These are phyloP conservation scores for Corymbia citriodora DNA, from an alignment of 441 rosid genomes.

Conservation along the genomic window DNA sequence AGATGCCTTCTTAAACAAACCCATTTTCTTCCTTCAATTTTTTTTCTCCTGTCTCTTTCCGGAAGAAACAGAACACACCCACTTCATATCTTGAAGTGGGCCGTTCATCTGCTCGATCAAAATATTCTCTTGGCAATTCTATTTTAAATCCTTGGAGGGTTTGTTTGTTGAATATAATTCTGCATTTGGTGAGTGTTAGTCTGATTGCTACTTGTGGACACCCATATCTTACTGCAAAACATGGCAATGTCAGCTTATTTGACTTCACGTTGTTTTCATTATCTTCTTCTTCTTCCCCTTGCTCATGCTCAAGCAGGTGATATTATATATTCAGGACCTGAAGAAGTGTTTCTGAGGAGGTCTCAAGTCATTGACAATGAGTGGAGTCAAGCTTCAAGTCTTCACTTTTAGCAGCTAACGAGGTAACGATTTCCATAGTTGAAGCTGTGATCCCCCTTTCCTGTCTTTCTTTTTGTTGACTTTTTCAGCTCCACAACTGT, in stretches of 20 bases:
- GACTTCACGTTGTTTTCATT: neutral
- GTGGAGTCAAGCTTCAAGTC: neutral
- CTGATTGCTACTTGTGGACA: neutral
- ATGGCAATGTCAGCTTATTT: conserved; percentile 13
- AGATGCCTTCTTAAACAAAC: neutral
- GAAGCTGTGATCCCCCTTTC: neutral
- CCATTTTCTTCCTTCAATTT: neutral
- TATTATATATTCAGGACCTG: neutral
- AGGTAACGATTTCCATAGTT: neutral
- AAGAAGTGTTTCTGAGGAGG: neutral
- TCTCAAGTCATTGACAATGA: neutral
- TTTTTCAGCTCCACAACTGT: neutral
- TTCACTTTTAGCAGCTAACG: conserved; percentile 3
- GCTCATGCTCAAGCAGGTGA: neutral
- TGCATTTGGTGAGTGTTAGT: conserved; percentile 2
- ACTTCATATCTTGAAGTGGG: neutral
- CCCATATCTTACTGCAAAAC: neutral
- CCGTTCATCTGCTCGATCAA: neutral
- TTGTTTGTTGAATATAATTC: neutral
- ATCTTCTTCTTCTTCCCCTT: neutral
- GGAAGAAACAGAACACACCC: neutral
- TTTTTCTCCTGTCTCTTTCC: neutral
- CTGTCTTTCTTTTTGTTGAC: neutral
- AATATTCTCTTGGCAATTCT: neutral
- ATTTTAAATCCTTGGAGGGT: conserved; percentile 5